Evolutionary conservation across 768 basidiomycete species (phyloP).

Genomic region (Rhizopogon sp.): DNA sequence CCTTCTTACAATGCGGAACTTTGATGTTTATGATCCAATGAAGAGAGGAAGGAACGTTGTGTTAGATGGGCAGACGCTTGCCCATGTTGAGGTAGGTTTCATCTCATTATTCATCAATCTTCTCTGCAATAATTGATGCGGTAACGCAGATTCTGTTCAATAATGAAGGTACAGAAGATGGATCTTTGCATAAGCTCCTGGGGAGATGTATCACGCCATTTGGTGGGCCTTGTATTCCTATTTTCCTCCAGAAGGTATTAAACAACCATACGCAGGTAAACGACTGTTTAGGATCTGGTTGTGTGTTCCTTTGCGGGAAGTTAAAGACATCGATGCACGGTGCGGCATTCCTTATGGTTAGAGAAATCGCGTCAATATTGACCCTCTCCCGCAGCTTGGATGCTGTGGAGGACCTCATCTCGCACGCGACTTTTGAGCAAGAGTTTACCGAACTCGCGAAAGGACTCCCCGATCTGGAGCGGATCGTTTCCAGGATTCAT

Average conservation of each 20-base stretch:
- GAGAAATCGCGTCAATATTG: slow-evolving; percentile 7
- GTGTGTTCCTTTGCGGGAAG: slow-evolving; percentile 83
- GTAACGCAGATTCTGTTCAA: slow-evolving; percentile 70
- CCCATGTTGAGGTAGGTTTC: slow-evolving; percentile 79
- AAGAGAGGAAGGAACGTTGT: slow-evolving; percentile 79
- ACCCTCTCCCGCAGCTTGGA: slow-evolving; percentile 58
- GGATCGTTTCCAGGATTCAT: slow-evolving; percentile 92
- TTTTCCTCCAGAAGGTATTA: slow-evolving; percentile 1
- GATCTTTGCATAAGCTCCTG: slow-evolving; percentile 79
- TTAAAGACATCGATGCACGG: slow-evolving; percentile 86
- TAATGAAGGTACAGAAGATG: slow-evolving; percentile 90
- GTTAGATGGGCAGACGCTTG: slow-evolving; percentile 91
- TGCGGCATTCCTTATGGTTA: slow-evolving; percentile 27
- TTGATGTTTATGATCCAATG: slow-evolving; percentile 97
- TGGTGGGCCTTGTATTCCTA: slow-evolving; percentile 42
- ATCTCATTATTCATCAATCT: not conserved
- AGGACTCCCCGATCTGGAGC: slow-evolving; percentile 86
- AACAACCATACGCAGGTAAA: slow-evolving; percentile 54
- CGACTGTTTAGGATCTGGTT: slow-evolving; percentile 96
- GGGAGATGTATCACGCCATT: slow-evolving; percentile 87
- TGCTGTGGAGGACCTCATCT: slow-evolving; percentile 88
- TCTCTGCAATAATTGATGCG: slow-evolving; percentile 2
- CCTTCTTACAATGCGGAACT: slow-evolving; percentile 92
- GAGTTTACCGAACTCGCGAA: slow-evolving; percentile 75
- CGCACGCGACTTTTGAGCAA: slow-evolving; percentile 69